Evolutionary conservation across 2,329 filamentous ascomycete species (phyloP).

Genomic region (Penicillium sp.): DNA sequence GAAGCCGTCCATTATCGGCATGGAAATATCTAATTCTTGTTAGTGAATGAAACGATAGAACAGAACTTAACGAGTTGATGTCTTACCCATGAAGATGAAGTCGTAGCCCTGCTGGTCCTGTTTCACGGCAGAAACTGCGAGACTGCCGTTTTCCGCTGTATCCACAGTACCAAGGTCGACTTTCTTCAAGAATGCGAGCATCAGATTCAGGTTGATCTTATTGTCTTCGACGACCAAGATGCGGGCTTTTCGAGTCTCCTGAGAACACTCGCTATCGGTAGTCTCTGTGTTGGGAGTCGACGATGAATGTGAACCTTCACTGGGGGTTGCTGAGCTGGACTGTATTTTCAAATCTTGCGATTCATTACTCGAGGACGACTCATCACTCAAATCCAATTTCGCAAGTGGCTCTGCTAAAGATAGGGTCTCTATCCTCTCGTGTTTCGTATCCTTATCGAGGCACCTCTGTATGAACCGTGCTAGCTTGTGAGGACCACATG

Average conservation of each 20-base stretch:
- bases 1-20: slow-evolving; percentile 43
- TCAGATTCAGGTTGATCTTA: slow-evolving; percentile 45
- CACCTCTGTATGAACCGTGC: slow-evolving; percentile 36
- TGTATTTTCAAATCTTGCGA: neutral
- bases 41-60: neutral
- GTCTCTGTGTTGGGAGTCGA: slow-evolving; percentile 10
- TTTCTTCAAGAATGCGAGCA: slow-evolving; percentile 45
- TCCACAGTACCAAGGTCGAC: slow-evolving; percentile 34
- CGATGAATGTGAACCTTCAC: neutral
- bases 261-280: neutral
- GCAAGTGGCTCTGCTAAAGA: slow-evolving; percentile 4
- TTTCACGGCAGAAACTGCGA: slow-evolving; percentile 43
- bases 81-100: slow-evolving; percentile 45
- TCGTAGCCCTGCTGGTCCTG: slow-evolving; percentile 36
- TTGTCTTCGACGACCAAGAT: slow-evolving; percentile 49
- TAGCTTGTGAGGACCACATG: slow-evolving; percentile 43
- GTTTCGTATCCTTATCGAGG: slow-evolving; percentile 4
- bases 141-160: slow-evolving; percentile 43
- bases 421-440: neutral
- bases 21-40: slow-evolving; percentile 34
- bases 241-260: slow-evolving; percentile 16
- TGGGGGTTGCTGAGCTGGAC: neutral
- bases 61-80: slow-evolving; percentile 17
- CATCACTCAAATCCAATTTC: neutral
- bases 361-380: neutral